Evolutionary conservation across 345 rosid species (phyloP), one percentile per base, ranked within the genome.

Genomic region (Pelargonium nanum): DNA sequence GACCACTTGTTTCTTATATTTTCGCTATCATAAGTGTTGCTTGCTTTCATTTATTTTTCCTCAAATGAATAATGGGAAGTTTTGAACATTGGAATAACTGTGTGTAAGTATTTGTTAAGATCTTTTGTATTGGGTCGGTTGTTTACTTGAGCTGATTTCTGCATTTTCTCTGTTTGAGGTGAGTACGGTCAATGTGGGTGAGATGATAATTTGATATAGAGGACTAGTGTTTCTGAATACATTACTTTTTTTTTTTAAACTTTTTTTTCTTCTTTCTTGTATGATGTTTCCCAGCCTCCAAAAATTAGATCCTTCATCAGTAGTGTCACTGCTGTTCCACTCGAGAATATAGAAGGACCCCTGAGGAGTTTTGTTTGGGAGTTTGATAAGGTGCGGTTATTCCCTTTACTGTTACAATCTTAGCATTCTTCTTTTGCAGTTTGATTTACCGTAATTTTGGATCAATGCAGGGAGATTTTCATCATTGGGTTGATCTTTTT

Each of bases 401-500:
- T n/a, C 20, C 56, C 72, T 63, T 57, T 51, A 30, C 66, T 16
- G 58, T 17, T 66, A 2, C 24, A 24, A 2, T 56, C 19, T 59
- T 58, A 30, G 51, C 50, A 51, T 57, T 30, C 15, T 21, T 63
- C 0, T 50, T 17, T 30, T 56, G 63, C 19, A 55, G 56, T 69
- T 68, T 66, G 19, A 69, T 61, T 65, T 57, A 69, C 55, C 10
- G 9, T 23, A 32, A 22, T 69, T 59, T 65, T 6, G 60, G 34
- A 17, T 55, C 77, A 51, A 2, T 72, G 72, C 84, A 92, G 98
- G 98, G 98, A 54, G 96, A 92, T 76, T 92, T 92, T 69, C 95
- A 89, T 81, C 98, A 92, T 26, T 92, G 98, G 98, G 89, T 86
- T 74, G 98, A 92, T 71, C 96, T 89, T 65, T 89, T 92, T 70